Evolutionary conservation across 2,329 filamentous ascomycete genomes (phyloP).

Genomic region (Alternaria tenuissima): DNA sequence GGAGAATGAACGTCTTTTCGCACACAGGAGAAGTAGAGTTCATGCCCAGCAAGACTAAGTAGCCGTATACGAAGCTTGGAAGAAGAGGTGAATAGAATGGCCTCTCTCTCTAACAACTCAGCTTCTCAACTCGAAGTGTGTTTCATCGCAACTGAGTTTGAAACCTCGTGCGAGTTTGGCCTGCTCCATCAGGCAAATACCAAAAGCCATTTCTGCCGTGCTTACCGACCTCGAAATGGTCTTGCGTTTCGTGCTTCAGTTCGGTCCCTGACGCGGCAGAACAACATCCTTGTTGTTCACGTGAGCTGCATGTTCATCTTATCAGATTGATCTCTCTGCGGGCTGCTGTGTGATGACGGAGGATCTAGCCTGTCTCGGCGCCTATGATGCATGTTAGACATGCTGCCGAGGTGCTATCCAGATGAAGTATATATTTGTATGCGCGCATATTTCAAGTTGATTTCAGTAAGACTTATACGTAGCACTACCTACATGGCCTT

Average conservation of each 20-base stretch:
- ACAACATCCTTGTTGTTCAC: neutral
- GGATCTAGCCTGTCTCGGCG: slow-evolving; percentile 29
- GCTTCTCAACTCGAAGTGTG: slow-evolving; percentile 5
- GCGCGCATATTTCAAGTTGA: neutral
- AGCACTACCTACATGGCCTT: neutral
- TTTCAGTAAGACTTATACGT: neutral
- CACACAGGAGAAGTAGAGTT: neutral
- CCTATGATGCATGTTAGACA: slow-evolving; percentile 9
- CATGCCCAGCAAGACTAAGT: neutral
- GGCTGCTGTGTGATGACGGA: slow-evolving; percentile 13
- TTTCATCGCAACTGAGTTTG: slow-evolving; percentile 22
- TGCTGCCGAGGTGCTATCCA: neutral
- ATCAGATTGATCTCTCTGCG: slow-evolving; percentile 27
- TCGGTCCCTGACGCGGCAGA: neutral
- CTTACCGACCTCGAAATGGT: slow-evolving; percentile 4
- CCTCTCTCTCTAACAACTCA: neutral
- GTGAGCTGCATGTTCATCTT: slow-evolving; percentile 31
- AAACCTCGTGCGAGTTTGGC: slow-evolving; percentile 24
- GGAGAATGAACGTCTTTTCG: neutral
- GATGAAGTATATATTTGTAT: neutral
- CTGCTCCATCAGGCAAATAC: slow-evolving; percentile 24
- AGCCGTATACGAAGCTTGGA: neutral
- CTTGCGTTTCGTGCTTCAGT: slow-evolving; percentile 21
- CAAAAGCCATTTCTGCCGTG: slow-evolving; percentile 5
- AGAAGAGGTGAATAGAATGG: neutral